Evolutionary conservation across 192 early-diverging fungal genomes (phyloP).

Genomic region (Thoreauomyces humboldtii): DNA sequence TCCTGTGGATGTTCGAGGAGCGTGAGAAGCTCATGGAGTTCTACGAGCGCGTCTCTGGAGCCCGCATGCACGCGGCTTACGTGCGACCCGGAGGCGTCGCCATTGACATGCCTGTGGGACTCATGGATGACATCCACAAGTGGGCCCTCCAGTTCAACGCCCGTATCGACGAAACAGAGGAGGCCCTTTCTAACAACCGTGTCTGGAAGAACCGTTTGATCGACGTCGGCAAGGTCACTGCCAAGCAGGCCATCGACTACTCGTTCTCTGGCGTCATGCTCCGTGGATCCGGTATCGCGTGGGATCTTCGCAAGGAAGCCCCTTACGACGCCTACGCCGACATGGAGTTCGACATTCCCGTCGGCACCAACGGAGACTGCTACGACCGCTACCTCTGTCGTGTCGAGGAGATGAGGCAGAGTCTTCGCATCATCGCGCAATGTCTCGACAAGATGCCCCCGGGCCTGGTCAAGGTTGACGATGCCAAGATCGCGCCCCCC

Average conservation of each 20-base stretch:
- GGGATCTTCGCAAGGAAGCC: slow-evolving; percentile 89
- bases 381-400: slow-evolving; percentile 96
- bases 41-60: slow-evolving; percentile 97
- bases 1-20: slow-evolving; percentile 99
- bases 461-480: slow-evolving; percentile 92
- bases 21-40: slow-evolving; percentile 99
- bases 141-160: slow-evolving; percentile 91
- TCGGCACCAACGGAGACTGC: slow-evolving; percentile 92
- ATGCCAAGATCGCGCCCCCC: slow-evolving; percentile 95
- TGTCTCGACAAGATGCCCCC: slow-evolving; percentile 95
- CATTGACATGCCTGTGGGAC: slow-evolving; percentile 86
- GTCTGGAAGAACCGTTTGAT: slow-evolving; percentile 91
- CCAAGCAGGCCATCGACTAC: slow-evolving; percentile 86
- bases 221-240: slow-evolving; percentile 81
- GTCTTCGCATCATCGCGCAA: slow-evolving; percentile 90
- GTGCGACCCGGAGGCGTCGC: slow-evolving; percentile 95
- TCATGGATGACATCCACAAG: slow-evolving; percentile 92
- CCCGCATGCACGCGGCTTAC: slow-evolving; percentile 97
- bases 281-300: slow-evolving; percentile 88
- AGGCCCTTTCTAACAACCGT: slow-evolving; percentile 87
- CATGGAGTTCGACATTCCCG: slow-evolving; percentile 95
- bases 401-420: slow-evolving; percentile 99
- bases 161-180: slow-evolving; percentile 92
- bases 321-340: slow-evolving; percentile 96
- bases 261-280: slow-evolving; percentile 95